These are phyloP conservation scores for Trichoderma endophyticum DNA, from an alignment of 2,329 filamentous ascomycete species.

Conservation along the genomic window DNA sequence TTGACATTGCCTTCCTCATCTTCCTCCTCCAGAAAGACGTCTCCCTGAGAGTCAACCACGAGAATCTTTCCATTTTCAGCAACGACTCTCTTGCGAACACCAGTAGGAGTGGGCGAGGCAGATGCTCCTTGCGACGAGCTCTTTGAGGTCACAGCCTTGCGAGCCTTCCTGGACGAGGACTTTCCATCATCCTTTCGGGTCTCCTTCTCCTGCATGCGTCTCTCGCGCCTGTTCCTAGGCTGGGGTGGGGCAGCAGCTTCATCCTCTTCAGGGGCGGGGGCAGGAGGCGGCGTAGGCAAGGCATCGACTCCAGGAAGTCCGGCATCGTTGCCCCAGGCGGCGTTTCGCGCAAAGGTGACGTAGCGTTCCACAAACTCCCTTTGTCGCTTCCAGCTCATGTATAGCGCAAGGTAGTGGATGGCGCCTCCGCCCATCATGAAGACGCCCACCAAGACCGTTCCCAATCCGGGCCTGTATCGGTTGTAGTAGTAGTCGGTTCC, in stretches of 20 bases:
- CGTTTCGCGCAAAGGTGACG: conserved; percentile 81
- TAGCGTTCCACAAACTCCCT: conserved; percentile 88
- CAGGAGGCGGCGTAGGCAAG: conserved; percentile 39
- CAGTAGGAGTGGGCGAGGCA: conserved; percentile 58
- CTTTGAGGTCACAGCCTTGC: conserved; percentile 32
- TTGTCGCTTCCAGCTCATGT: conserved; percentile 86
- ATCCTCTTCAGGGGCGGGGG: conserved; percentile 40
- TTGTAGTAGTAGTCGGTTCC: conserved; percentile 98
- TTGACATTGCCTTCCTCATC: conserved; percentile 80
- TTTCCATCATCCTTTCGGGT: conserved; percentile 66
- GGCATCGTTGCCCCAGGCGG: conserved; percentile 84
- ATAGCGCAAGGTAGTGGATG: conserved; percentile 81
- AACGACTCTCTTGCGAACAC: conserved; percentile 80
- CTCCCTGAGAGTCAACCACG: conserved; percentile 85
- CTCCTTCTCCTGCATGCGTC: conserved; percentile 84
- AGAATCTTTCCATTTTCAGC: conserved; percentile 95
- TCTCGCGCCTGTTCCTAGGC: conserved; percentile 78
- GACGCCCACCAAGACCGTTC: conserved; percentile 75
- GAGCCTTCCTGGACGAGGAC: conserved; percentile 47
- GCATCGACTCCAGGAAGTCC: conserved; percentile 66
- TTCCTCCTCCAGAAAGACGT: conserved; percentile 92
- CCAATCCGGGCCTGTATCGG: conserved; percentile 85
- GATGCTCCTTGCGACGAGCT: conserved; percentile 44
- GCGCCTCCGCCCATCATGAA: conserved; percentile 80
- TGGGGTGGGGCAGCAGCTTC: conserved; percentile 48